Evolutionary conservation across 2,329 filamentous ascomycete genomes (phyloP).

Genomic region (Nectriaceae sp.): DNA sequence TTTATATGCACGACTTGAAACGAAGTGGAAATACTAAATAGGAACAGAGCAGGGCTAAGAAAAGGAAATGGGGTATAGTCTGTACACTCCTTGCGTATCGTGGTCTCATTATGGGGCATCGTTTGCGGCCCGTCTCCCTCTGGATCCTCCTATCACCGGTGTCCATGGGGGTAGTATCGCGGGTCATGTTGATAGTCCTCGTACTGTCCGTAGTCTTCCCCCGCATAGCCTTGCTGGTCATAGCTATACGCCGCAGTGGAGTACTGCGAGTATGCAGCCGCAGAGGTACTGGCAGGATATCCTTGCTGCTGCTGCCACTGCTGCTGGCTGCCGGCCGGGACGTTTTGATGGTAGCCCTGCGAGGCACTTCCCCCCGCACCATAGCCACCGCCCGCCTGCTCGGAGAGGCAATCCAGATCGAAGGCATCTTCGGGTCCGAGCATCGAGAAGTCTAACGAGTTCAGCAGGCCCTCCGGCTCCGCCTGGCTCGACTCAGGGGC

Average conservation of each 20-base stretch:
- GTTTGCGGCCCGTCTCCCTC: no score
- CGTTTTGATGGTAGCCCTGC: constrained; percentile 11
- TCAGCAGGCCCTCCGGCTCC: constrained; percentile 25
- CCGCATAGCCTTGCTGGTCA: not conserved
- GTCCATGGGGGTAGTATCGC: constrained; percentile 16
- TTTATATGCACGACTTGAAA: no score
- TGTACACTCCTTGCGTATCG: no score
- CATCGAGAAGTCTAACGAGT: constrained; percentile 30
- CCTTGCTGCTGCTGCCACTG: constrained; percentile 14
- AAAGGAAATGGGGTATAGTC: no score
- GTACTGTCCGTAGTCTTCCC: constrained; percentile 15
- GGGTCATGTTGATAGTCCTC: constrained; percentile 21
- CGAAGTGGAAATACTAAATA: no score
- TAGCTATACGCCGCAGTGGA: constrained; percentile 4
- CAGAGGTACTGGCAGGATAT: constrained; percentile 7
- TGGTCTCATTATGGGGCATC: no score
- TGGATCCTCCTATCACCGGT: not conserved
- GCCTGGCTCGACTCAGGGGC: constrained; percentile 11
- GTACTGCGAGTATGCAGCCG: constrained; percentile 19
- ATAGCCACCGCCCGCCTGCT: constrained; percentile 19
- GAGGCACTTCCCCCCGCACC: constrained; percentile 18
- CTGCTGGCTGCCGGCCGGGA: constrained; percentile 7
- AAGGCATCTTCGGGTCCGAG: constrained; percentile 34
- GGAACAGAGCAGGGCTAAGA: no score
- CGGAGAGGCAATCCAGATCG: constrained; percentile 27